Evolutionary conservation across 257 asterid species (phyloP), one percentile per base, ranked within the genome.

Genomic region (Jaltomata sinuosa): DNA sequence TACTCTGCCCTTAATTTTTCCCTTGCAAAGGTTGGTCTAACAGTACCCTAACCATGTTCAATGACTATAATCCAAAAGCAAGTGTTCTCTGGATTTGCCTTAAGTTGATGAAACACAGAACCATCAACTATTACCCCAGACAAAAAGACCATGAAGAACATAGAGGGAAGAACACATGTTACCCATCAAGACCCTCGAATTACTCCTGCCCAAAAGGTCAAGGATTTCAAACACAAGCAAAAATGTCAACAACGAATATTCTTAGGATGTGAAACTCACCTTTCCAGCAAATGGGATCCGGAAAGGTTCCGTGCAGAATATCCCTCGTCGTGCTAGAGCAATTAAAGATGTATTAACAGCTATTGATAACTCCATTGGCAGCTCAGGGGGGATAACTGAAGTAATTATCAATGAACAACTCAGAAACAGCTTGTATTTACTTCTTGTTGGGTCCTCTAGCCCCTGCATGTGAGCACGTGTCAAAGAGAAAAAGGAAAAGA

Each of bases 261-360:
- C 27, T 83, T 31, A 21, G 78, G 32, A 34, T 2, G 31, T 22
- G 21, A 31, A 65, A 45, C 83, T 89, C 83, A 93, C 99, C 98
- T 97, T 97, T 79, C 99, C 99, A 64, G 97, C 99, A 91, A 97
- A 97, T 59, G 99, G 99, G 81, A 97, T 95, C 86, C 99, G 91
- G 83, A 97, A 97, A 59, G 99, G 99, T 86, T 97, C 99, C 8
- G 99, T 97, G 84, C 99, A 97, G 85, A 93, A 97, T 89, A 97
- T 92, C 87, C 99, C 99, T 71, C 93, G 95, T 27, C 97, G 91
- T 65, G 97, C 99, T 82, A 97, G 89, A 61, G 98, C 98, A 93
- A 97, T 97, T 92, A 97, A 89, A 18, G 99, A 97, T 57, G 99
- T 95, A 89, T 97, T 97, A 88, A 97, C 99, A 80, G 99, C 99